These are phyloP conservation scores for Peronospora belbahrii DNA, from an alignment of 352 stramenopile species.

Conservation along the genomic window DNA sequence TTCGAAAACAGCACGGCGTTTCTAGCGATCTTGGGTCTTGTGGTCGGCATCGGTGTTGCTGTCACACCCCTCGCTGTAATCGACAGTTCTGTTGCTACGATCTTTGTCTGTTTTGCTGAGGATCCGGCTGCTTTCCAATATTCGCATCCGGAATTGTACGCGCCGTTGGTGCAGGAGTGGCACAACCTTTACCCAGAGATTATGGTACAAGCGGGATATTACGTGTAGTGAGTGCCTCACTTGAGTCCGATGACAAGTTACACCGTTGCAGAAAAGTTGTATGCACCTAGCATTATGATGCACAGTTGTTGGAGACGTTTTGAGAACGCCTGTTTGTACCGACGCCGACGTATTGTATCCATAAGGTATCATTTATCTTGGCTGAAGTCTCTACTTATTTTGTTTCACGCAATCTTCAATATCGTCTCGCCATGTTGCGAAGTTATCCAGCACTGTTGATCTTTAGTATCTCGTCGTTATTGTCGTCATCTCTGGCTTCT, in stretches of 20 bases:
- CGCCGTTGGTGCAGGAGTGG: constrained; percentile 78
- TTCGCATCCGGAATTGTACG: constrained; percentile 77
- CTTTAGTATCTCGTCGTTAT: neutral
- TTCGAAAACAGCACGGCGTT: constrained; percentile 71
- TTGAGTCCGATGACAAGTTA: neutral
- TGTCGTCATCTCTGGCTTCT: neutral
- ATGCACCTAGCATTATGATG: neutral
- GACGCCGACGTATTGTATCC: neutral
- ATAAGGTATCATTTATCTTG: neutral
- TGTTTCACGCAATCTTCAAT: neutral
- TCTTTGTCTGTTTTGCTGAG: constrained; percentile 96
- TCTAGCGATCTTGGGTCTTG: constrained; percentile 78
- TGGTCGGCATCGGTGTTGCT: constrained; percentile 84
- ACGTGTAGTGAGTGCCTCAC: constrained; percentile 30
- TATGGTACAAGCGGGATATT: constrained; percentile 84
- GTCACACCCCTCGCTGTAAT: constrained; percentile 89
- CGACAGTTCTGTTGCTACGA: constrained; percentile 90
- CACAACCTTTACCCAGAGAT: constrained; percentile 85
- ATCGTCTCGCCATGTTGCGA: constrained; percentile 9
- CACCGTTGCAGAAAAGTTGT: neutral
- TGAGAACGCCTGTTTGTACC: neutral
- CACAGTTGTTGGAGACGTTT: neutral
- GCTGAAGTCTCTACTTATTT: neutral
- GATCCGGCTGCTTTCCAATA: constrained; percentile 73
- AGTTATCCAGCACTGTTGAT: constrained; percentile 1